Base-by-base conservation (phyloP, 2,329 filamentous ascomycete species). In the Beauveria rudraprayagi region DNA sequence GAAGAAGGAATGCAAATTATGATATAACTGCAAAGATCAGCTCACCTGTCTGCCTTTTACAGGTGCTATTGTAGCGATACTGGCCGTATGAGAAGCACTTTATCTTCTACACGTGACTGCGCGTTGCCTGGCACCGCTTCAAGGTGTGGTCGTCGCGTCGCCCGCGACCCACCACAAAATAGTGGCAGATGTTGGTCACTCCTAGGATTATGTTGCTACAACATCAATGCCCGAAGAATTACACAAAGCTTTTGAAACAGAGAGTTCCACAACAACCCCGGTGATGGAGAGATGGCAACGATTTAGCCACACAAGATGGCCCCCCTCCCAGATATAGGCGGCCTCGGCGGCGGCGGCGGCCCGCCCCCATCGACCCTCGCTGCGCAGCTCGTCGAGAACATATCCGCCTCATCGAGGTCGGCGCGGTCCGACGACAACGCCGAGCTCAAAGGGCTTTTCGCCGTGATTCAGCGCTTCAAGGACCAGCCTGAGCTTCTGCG, bases 341-440 rank as follows among this genome's bases (percentile, higher is more conserved):
- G 26, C 51, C 26, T 34, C 17, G 46, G 47, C 34, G 34, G n/a
- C 16, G 47, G n/a, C 40, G 41, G 22, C 44, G 60, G 60, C 46
- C 76, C 78, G 51, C 85, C 86, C 44, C 89, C 91, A 14, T 96
- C 92, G 17, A 95, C 92, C 10, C 81, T 96, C 68, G 91, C 92
- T 57, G 91, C 91, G 14, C 90, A 95, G 73, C 86, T 97, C 61
- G 91, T 94, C 65, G 87, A 90, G 70, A 91, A 90, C 71, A 86
- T 92, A 64, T 85, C 60, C 9, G 53, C 88, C 48, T 83, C 88
- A 24, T 83, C 83, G 55, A 80, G 80, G 64, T 84, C 82, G 50
- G 81, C 83, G 58, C 81, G 83, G 67, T 83, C 83, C 57, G 82
- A 88, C 67, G 86, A 88, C 67, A 87, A 85, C 62, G 85, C 87